These are phyloP conservation scores for Kregervanrija fluxuum DNA, from an alignment of 805 yeast genomes.

Conservation along the genomic window DNA sequence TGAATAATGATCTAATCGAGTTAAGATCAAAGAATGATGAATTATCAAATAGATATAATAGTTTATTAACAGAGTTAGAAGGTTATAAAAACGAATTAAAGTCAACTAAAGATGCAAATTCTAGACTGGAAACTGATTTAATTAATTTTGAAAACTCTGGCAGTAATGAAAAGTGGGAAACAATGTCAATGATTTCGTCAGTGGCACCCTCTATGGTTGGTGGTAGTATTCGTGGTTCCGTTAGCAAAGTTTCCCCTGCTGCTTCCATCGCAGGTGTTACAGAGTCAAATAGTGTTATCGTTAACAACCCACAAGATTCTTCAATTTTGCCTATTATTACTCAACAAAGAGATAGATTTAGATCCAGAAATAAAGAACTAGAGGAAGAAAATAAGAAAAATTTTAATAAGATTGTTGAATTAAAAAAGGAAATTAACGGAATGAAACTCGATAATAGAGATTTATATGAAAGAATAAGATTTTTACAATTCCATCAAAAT, in stretches of 20 bases:
- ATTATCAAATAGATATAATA: constrained; percentile 31
- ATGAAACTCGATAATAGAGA: constrained; percentile 71
- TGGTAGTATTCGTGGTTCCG: background rate
- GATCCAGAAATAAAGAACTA: constrained; percentile 72
- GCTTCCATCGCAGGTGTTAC: constrained; percentile 41
- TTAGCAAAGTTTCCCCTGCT: constrained; percentile 41
- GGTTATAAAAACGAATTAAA: constrained; percentile 32
- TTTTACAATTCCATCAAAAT: constrained; percentile 46
- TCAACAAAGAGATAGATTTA: constrained; percentile 90
- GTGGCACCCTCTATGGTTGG: constrained; percentile 24
- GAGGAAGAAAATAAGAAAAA: constrained; percentile 73
- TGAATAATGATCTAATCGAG: constrained; percentile 63
- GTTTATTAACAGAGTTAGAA: constrained; percentile 33
- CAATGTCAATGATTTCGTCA: constrained; percentile 63
- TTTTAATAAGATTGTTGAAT: constrained; percentile 43
- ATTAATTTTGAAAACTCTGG: constrained; percentile 40
- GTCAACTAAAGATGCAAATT: constrained; percentile 39
- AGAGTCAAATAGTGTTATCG: background rate
- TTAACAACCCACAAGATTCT: constrained; percentile 25
- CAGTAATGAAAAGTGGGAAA: constrained; percentile 46
- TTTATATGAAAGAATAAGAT: constrained; percentile 71
- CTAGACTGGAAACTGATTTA: constrained; percentile 69
- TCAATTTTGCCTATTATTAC: constrained; percentile 79
- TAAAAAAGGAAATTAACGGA: constrained; percentile 55
- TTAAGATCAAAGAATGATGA: constrained; percentile 53